phyloP scores from a whole-genome alignment of 192 early-diverging fungal genomes.

The Fimicolochytrium jonesii region DNA sequence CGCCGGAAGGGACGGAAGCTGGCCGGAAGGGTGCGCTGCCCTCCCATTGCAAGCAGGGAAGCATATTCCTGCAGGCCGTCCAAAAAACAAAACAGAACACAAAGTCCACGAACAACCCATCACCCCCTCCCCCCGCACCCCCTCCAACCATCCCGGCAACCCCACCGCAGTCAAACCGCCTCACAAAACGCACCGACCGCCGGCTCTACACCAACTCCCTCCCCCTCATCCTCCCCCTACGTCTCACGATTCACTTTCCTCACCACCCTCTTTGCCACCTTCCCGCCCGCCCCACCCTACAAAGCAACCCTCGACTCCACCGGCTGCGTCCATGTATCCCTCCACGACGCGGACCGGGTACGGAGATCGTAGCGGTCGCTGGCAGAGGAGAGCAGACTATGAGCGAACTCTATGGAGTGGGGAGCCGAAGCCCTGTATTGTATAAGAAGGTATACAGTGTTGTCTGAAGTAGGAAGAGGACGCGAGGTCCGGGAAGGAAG shows the following conservation, averaged over 20 bases:
- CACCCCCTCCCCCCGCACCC: too few species aligned
- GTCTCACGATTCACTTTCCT: neutral
- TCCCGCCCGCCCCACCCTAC: slow-evolving; percentile 5
- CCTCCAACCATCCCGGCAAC: too few species aligned
- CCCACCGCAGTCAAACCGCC: too few species aligned
- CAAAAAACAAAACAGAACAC: too few species aligned
- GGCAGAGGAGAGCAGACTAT: too few species aligned
- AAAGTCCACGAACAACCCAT: too few species aligned
- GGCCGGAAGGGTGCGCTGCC: too few species aligned
- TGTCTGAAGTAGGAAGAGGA: neutral
- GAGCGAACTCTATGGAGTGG: too few species aligned
- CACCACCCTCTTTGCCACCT: neutral
- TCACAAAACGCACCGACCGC: neutral
- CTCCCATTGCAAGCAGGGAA: too few species aligned
- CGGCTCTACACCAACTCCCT: slow-evolving; percentile 6
- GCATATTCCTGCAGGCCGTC: too few species aligned
- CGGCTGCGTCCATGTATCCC: neutral
- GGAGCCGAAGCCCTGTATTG: too few species aligned
- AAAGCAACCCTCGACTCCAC: slow-evolving; percentile 3
- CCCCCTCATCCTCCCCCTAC: neutral
- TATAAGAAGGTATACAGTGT: neutral
- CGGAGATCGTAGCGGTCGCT: neutral
- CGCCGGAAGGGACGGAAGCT: too few species aligned
- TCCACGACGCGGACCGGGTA: neutral
- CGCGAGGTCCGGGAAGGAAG: slow-evolving; percentile 41